These are phyloP conservation scores for Scutellaria barbata DNA, from an alignment of 257 asterid genomes.

Conservation along the genomic window DNA sequence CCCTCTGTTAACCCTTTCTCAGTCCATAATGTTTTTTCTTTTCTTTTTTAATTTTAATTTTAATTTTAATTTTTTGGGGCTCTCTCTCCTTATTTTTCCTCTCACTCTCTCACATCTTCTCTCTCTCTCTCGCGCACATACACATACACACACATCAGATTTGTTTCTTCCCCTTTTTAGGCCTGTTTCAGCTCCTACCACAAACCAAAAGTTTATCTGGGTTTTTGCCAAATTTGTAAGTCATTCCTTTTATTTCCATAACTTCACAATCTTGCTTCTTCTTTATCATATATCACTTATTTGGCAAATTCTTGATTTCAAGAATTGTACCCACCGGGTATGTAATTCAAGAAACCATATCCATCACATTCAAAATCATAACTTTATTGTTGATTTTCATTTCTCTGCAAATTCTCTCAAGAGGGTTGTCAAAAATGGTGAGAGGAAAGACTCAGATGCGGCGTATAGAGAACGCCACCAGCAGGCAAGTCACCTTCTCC, in stretches of 20 bases:
- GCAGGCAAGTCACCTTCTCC: slow-evolving; percentile 94
- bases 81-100: not conserved
- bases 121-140: slow-evolving; percentile 16
- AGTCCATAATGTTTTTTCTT: slow-evolving; percentile 14
- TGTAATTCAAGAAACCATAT: slow-evolving; percentile 8
- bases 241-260: slow-evolving; percentile 34
- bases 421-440: slow-evolving; percentile 55
- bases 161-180: slow-evolving; percentile 56
- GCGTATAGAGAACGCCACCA: slow-evolving; percentile 92
- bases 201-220: slow-evolving; percentile 51
- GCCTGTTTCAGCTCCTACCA: slow-evolving; percentile 42
- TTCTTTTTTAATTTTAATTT: not conserved
- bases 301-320: slow-evolving; percentile 37
- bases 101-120: slow-evolving; percentile 14
- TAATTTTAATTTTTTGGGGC: slow-evolving; percentile 2
- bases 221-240: slow-evolving; percentile 68
- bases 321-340: not conserved
- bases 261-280: slow-evolving; percentile 27
- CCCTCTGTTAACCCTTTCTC: slow-evolving; percentile 35
- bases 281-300: slow-evolving; percentile 27
- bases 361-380: not conserved
- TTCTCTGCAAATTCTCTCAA: too few species aligned
- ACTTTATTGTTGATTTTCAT: not conserved
- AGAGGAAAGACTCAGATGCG: slow-evolving; percentile 95
- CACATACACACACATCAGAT: slow-evolving; percentile 35